A percentile compares a stretch with the other conserved stretches of the same genome.
phyloP scores from a whole-genome alignment of 1,139 yeast species.

The Lodderomyces jiufengensis region DNA sequence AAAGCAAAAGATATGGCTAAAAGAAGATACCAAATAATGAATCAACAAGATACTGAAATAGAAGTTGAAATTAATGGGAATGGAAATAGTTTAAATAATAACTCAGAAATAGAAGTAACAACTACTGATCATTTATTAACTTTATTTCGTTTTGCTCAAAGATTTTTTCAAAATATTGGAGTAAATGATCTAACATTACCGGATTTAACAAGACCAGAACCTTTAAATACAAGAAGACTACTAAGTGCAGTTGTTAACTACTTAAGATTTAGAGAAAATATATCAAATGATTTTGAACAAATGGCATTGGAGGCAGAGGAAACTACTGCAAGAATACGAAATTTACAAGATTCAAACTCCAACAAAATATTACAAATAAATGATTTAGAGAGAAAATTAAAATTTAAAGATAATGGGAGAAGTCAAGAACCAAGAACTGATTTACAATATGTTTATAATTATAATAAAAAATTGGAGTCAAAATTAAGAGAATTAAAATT shows the following conservation, averaged over 20 bases:
- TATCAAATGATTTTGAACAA: slow-evolving; percentile 65
- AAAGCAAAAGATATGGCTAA: slow-evolving; percentile 9
- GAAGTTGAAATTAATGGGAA: slow-evolving; percentile 23
- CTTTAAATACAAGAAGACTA: slow-evolving; percentile 57
- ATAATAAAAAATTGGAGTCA: slow-evolving; percentile 57
- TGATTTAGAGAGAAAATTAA: slow-evolving; percentile 30
- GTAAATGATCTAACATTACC: slow-evolving; percentile 69
- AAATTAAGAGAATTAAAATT: slow-evolving; percentile 62
- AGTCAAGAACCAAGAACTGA: slow-evolving; percentile 24
- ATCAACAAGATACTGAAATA: slow-evolving; percentile 7
- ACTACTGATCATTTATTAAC: slow-evolving; percentile 36
- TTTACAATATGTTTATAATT: slow-evolving; percentile 47
- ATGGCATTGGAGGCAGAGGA: slow-evolving; percentile 54
- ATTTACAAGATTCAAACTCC: slow-evolving; percentile 33
- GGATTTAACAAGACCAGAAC: slow-evolving; percentile 68
- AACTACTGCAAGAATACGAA: slow-evolving; percentile 37
- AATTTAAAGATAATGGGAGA: slow-evolving; percentile 17
- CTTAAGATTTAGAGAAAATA: slow-evolving; percentile 79
- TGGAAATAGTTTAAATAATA: slow-evolving; percentile 20
- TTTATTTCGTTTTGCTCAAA: slow-evolving; percentile 55
- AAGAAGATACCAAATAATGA: background rate
- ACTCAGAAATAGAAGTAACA: slow-evolving; percentile 19
- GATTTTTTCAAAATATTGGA: slow-evolving; percentile 70
- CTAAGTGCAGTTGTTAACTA: slow-evolving; percentile 83
- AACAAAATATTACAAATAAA: slow-evolving; percentile 40